Conservation (phyloP, 1,139 yeast species). For the Blastobotrys aristatus region DNA sequence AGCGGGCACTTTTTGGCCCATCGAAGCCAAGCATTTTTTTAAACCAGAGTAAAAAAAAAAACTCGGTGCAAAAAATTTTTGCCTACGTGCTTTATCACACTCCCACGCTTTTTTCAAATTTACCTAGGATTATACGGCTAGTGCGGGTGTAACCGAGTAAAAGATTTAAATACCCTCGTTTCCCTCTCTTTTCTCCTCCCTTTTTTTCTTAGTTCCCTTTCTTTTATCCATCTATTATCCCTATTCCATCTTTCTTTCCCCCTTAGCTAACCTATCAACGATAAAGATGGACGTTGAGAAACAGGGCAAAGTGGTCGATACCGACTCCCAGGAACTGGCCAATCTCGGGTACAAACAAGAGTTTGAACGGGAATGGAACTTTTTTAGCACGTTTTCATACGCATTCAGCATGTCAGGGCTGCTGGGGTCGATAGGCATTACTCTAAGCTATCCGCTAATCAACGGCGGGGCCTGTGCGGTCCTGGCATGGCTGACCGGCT, state of each 20-base stretch:
- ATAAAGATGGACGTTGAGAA: not conserved
- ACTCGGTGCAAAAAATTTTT: too few relatives aligned
- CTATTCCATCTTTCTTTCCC: not conserved
- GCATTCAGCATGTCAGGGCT: conserved; percentile 48
- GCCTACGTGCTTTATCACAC: too few relatives aligned
- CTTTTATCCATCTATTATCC: too few relatives aligned
- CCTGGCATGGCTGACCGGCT: conserved; percentile 44
- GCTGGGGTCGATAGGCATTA: conserved; percentile 48
- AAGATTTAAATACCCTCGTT: too few relatives aligned
- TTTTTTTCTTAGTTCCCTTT: not conserved
- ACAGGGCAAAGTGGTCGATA: conserved; percentile 1
- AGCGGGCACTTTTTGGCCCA: too few relatives aligned
- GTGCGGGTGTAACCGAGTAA: too few relatives aligned
- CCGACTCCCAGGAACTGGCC: conserved; percentile 13
- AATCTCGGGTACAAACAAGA: conserved; percentile 23
- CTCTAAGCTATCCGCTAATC: conserved; percentile 43
- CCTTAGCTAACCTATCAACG: not conserved
- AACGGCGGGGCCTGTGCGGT: conserved; percentile 46
- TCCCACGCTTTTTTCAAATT: too few relatives aligned
- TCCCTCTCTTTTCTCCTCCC: not conserved
- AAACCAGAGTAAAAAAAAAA: too few relatives aligned
- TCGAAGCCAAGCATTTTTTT: too few relatives aligned
- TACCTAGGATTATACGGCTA: too few relatives aligned
- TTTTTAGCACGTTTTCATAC: conserved; percentile 47
- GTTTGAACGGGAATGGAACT: conserved; percentile 45